Percentiles rank a stretch among this genome's conserved stretches.
Conservation (phyloP, 179 eudicot genomes). For the Sideroxylon spinosum region DNA sequence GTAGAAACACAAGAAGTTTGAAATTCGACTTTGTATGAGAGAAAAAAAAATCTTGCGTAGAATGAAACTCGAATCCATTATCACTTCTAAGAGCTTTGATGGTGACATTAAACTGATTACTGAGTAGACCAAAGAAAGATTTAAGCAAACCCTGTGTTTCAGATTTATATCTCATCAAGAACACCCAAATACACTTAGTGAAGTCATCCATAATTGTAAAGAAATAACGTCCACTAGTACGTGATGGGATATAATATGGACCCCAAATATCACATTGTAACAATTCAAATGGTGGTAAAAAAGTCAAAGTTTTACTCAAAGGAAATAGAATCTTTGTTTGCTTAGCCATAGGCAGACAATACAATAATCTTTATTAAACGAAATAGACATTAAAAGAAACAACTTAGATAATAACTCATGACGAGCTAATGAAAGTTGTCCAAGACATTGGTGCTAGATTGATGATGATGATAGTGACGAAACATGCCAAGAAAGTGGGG, state of each 20-base stretch:
- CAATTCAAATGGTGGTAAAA: background rate
- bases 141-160: too few relatives aligned
- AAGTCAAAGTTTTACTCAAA: background rate
- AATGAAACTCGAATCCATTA: background rate
- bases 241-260: too few relatives aligned
- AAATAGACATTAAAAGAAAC: background rate
- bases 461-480: background rate
- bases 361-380: background rate
- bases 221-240: too few relatives aligned
- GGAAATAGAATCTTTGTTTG: background rate
- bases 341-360: background rate
- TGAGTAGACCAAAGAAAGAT: too few relatives aligned
- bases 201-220: too few relatives aligned
- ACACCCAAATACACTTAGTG: too few relatives aligned
- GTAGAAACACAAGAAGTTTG: too few relatives aligned
- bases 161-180: too few relatives aligned
- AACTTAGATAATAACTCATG: background rate
- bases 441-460: background rate
- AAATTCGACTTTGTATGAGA: too few relatives aligned
- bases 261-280: too few relatives aligned
- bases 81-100: background rate
- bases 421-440: background rate
- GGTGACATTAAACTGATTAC: background rate
- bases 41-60: too few relatives aligned
- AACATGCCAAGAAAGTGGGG: background rate